A percentile compares a stretch with the other conserved stretches of the same genome.
Evolutionary conservation across 2,329 filamentous ascomycete genomes (phyloP).

Genomic region (Colletotrichum sp.): DNA sequence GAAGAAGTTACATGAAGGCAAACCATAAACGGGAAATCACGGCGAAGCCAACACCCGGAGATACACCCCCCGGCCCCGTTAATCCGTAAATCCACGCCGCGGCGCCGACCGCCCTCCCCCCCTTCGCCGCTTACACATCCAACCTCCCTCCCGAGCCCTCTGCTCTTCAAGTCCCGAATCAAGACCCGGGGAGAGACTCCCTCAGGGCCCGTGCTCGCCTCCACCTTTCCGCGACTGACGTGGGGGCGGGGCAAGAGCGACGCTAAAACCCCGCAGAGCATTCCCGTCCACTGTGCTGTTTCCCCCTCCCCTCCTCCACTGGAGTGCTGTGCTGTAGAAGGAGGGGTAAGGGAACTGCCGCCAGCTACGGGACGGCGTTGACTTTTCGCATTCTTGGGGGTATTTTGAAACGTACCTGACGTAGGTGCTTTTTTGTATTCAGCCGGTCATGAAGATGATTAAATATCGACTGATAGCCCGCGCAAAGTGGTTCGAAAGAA

Average conservation of each 20-base stretch:
- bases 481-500: neutral
- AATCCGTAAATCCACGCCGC: neutral
- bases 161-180: neutral
- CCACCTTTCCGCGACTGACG: neutral
- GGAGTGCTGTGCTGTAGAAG: neutral
- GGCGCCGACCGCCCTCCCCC: neutral
- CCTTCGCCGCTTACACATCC: neutral
- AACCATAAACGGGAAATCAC: neutral
- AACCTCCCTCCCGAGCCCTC: neutral
- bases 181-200: neutral
- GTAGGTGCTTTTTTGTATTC: neutral
- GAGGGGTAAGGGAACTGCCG: neutral
- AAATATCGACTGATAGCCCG: neutral
- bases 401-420: neutral
- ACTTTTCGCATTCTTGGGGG: neutral
- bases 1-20: neutral
- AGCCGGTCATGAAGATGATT: neutral
- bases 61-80: neutral
- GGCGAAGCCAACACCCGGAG: neutral
- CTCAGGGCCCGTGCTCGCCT: neutral
- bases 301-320: neutral
- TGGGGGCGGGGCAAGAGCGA: slow-evolving; percentile 10
- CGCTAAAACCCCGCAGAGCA: neutral
- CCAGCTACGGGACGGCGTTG: neutral
- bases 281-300: neutral